Conservation (phyloP, 306 rosid species). For the Medicago lupulina region DNA sequence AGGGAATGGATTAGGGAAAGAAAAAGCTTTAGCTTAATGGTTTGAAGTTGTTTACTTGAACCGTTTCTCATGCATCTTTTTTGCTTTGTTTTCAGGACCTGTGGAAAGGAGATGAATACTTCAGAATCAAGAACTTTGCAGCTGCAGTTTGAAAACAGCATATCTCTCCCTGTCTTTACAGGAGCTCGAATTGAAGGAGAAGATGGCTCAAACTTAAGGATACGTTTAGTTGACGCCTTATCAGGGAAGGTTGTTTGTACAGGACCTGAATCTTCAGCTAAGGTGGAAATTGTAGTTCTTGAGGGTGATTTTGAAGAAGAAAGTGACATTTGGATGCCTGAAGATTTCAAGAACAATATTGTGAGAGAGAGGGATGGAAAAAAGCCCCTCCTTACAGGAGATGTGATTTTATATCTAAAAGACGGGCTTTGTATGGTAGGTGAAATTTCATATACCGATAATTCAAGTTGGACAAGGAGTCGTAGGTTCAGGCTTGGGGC, state of each 20-base stretch:
- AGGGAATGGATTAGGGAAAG: slow-evolving; percentile 27
- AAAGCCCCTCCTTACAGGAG: slow-evolving; percentile 95
- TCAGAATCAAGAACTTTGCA: slow-evolving; percentile 66
- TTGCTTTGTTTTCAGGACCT: slow-evolving; percentile 60
- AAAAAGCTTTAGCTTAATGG: slow-evolving; percentile 9
- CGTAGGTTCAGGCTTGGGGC: slow-evolving; percentile 96
- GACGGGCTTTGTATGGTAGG: slow-evolving; percentile 76
- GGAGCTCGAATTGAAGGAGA: slow-evolving; percentile 98
- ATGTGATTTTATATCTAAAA: slow-evolving; percentile 72
- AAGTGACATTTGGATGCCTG: slow-evolving; percentile 73
- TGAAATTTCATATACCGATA: slow-evolving; percentile 93
- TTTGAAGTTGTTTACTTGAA: slow-evolving; percentile 34
- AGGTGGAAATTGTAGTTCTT: slow-evolving; percentile 92
- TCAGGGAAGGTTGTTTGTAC: slow-evolving; percentile 66
- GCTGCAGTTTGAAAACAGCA: slow-evolving; percentile 70
- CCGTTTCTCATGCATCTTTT: slow-evolving; percentile 35
- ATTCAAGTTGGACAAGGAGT: slow-evolving; percentile 99
- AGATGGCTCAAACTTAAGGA: slow-evolving; percentile 66
- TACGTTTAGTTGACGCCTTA: slow-evolving; percentile 68
- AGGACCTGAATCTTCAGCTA: slow-evolving; percentile 83
- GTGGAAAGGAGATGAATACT: slow-evolving; percentile 63
- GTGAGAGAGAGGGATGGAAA: slow-evolving; percentile 96
- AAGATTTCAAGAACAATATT: slow-evolving; percentile 88
- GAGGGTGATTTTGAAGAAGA: slow-evolving; percentile 99
- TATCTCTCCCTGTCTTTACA: slow-evolving; percentile 92